Evolutionary conservation across 1,139 yeast species (phyloP).

Genomic region (Pichia sp.): DNA sequence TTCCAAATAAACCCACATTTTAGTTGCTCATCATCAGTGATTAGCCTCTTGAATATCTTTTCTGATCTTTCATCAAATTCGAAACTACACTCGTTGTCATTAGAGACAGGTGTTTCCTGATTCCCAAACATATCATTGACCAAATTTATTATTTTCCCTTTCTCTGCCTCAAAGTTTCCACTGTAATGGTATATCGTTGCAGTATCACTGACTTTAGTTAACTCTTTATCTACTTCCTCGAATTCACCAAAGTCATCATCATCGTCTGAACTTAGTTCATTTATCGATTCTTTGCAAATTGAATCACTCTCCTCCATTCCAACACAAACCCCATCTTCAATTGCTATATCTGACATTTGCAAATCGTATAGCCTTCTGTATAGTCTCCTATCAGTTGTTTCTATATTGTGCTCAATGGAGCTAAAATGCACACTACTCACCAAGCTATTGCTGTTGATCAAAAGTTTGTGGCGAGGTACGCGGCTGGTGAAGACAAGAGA

Average conservation of each 20-base stretch:
- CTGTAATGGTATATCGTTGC: neutral
- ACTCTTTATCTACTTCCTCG: conserved; percentile 18
- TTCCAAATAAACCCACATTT: conserved; percentile 26
- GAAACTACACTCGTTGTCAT: neutral
- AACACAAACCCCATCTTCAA: neutral
- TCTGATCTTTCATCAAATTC: conserved; percentile 20
- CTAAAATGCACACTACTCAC: too few species aligned
- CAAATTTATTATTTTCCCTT: neutral
- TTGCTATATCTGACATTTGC: neutral
- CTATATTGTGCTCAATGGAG: too few species aligned
- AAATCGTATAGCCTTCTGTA: too few species aligned
- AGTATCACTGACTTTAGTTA: neutral
- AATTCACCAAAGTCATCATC: conserved; percentile 20
- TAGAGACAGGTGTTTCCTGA: too few species aligned
- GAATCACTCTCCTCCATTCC: neutral
- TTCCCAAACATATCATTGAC: neutral
- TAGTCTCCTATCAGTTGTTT: too few species aligned
- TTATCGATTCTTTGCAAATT: neutral
- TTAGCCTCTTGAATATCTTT: conserved; percentile 18
- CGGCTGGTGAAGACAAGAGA: too few species aligned
- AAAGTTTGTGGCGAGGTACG: too few species aligned
- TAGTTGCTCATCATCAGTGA: conserved; percentile 20
- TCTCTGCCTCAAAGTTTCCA: conserved; percentile 9
- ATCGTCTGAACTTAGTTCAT: neutral
- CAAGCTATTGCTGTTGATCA: too few species aligned